A percentile compares a stretch with the other conserved stretches of the same genome.
Evolutionary conservation across 495 filamentous ascomycete genomes (phyloP).

Genomic region (Chaetomium tenue): DNA sequence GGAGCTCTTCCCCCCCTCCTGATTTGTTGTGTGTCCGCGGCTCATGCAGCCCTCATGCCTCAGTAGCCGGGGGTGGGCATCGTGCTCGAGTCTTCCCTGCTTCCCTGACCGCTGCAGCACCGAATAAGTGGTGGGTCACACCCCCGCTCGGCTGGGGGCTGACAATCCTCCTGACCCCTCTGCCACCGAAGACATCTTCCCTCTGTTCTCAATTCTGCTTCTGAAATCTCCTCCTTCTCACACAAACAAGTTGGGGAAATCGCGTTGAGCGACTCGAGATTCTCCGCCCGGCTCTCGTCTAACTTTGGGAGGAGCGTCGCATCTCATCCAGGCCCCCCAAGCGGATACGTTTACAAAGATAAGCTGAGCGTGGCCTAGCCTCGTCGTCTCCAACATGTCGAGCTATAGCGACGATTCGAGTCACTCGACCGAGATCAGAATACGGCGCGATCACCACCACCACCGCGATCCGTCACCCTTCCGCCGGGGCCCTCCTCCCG

Average conservation of each 20-base stretch:
- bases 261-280: neutral
- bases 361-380: neutral
- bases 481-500: constrained; percentile 26
- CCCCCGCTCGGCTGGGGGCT: constrained; percentile 35
- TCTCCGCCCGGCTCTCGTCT: neutral
- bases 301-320: neutral
- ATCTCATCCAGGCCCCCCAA: neutral
- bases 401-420: constrained; percentile 13
- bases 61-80: neutral
- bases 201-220: constrained; percentile 16
- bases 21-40: constrained; percentile 22
- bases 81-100: constrained; percentile 20
- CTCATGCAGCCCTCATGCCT: constrained; percentile 26
- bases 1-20: constrained; percentile 6
- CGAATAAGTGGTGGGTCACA: constrained; percentile 41
- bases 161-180: constrained; percentile 37
- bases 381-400: constrained; percentile 3
- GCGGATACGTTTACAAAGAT: neutral
- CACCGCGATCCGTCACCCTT: constrained; percentile 21
- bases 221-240: constrained; percentile 2
- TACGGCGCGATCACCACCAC: neutral
- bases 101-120: constrained; percentile 22
- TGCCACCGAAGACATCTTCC: constrained; percentile 17
- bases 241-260: neutral
- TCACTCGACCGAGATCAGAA: constrained; percentile 5